Conservation (phyloP, 345 rosid species). For the Gossypium longicalyx region DNA sequence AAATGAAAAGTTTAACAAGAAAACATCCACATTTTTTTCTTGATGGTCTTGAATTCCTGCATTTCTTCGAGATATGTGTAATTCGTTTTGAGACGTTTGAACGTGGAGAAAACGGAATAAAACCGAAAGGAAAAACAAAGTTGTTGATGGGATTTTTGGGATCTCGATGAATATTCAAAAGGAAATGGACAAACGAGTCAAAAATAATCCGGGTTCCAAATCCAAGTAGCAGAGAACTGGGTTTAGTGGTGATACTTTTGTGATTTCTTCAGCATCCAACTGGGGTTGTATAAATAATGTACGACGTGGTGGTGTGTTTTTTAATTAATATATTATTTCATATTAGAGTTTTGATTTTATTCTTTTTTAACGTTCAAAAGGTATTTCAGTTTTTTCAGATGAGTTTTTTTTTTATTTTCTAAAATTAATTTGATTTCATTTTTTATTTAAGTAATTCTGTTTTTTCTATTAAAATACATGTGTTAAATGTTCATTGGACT, state of each 20-base stretch:
- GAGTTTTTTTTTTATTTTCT: too few relatives aligned
- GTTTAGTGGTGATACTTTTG: background rate
- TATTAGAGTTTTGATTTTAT: too few relatives aligned
- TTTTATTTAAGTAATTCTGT: too few relatives aligned
- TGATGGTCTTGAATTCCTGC: slow-evolving; percentile 32
- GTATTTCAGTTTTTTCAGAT: too few relatives aligned
- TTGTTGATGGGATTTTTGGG: background rate
- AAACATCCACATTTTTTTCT: slow-evolving; percentile 50
- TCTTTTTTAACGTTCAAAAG: too few relatives aligned
- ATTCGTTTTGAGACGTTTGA: slow-evolving; percentile 11
- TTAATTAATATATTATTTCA: too few relatives aligned
- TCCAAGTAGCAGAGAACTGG: background rate
- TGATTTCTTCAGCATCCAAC: background rate
- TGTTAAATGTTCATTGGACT: too few relatives aligned
- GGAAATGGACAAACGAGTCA: slow-evolving; percentile 7
- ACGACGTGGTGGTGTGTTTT: background rate
- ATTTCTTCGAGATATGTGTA: slow-evolving; percentile 19
- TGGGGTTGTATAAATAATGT: background rate
- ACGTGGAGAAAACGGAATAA: background rate
- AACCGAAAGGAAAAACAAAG: background rate
- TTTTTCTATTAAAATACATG: too few relatives aligned
- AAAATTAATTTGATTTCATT: too few relatives aligned
- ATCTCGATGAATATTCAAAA: background rate
- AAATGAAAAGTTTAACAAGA: slow-evolving; percentile 16
- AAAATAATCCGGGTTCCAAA: background rate